Evolutionary conservation across 2,329 filamentous ascomycete genomes (phyloP).

Genomic region (Sphaerulina musiva): DNA sequence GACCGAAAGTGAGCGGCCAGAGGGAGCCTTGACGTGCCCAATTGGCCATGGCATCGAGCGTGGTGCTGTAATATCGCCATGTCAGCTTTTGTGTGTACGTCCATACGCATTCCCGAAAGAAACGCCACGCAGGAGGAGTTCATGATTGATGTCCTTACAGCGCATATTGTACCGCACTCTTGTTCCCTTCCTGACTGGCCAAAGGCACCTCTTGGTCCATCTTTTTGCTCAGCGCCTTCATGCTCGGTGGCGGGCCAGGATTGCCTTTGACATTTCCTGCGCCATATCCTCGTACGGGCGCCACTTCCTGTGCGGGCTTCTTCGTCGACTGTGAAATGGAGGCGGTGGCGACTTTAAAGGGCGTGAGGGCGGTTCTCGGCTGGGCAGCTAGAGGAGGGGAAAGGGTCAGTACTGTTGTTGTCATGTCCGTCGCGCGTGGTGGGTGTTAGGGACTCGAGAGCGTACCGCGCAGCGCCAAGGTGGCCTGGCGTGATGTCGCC

Average conservation of each 20-base stretch:
- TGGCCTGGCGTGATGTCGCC: constrained; percentile 35
- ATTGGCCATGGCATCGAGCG: constrained; percentile 71
- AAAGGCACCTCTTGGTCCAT: constrained; percentile 65
- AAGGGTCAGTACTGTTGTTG: constrained; percentile 24
- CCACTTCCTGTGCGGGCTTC: constrained; percentile 52
- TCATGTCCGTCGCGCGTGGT: background rate
- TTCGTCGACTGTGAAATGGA: constrained; percentile 60
- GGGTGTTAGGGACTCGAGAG: constrained; percentile 13
- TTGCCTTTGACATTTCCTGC: constrained; percentile 46
- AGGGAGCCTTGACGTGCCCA: constrained; percentile 79
- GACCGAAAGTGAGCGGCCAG: constrained; percentile 83
- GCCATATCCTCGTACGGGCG: constrained; percentile 29
- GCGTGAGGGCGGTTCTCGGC: constrained; percentile 57
- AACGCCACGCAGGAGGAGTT: background rate
- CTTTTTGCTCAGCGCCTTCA: constrained; percentile 44
- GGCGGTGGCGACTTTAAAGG: constrained; percentile 57
- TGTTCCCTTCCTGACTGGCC: constrained; percentile 70
- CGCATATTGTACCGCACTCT: constrained; percentile 76
- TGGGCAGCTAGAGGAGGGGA: constrained; percentile 46
- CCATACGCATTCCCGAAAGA: background rate
- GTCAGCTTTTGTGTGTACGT: constrained; percentile 17
- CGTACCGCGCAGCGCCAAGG: constrained; percentile 52
- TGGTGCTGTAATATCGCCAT: constrained; percentile 50
- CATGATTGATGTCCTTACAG: constrained; percentile 54
- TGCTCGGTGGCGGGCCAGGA: constrained; percentile 46